Evolutionary conservation across 257 asterid genomes (phyloP).

Genomic region (Solanum pennellii): DNA sequence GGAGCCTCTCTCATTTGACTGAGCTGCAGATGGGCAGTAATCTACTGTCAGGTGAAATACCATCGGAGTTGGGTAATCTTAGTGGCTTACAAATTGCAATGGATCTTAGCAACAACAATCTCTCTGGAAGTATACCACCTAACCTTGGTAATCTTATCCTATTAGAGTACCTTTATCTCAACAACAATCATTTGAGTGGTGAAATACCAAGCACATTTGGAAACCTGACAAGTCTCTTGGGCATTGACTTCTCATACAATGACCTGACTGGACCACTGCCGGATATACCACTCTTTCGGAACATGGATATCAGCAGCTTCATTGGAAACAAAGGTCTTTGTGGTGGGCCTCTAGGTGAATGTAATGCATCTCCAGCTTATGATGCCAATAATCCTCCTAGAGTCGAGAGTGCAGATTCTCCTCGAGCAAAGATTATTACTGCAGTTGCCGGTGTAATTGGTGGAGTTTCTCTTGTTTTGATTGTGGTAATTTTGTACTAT

Average conservation of each 20-base stretch:
- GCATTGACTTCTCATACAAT: slow-evolving; percentile 80
- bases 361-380: slow-evolving; percentile 16
- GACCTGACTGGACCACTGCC: slow-evolving; percentile 72
- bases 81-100: slow-evolving; percentile 71
- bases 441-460: slow-evolving; percentile 62
- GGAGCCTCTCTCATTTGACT: slow-evolving; percentile 69
- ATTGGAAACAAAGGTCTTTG: slow-evolving; percentile 74
- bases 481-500: slow-evolving; percentile 42
- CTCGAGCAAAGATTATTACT: slow-evolving; percentile 53
- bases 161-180: slow-evolving; percentile 54
- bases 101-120: slow-evolving; percentile 67
- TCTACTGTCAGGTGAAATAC: slow-evolving; percentile 58
- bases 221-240: slow-evolving; percentile 65
- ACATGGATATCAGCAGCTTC: slow-evolving; percentile 67
- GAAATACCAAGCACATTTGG: slow-evolving; percentile 76
- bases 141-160: slow-evolving; percentile 75
- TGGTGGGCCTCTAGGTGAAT: slow-evolving; percentile 74
- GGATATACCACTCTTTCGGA: slow-evolving; percentile 50
- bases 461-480: slow-evolving; percentile 72
- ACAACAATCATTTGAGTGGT: slow-evolving; percentile 66
- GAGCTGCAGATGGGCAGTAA: slow-evolving; percentile 92
- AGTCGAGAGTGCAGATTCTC: slow-evolving; percentile 3
- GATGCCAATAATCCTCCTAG: slow-evolving; percentile 16
- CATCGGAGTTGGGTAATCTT: slow-evolving; percentile 63
- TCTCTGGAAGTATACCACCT: slow-evolving; percentile 68